These are phyloP conservation scores for Artomyces pyxidatus DNA, from an alignment of 768 basidiomycete species.

Conservation along the genomic window DNA sequence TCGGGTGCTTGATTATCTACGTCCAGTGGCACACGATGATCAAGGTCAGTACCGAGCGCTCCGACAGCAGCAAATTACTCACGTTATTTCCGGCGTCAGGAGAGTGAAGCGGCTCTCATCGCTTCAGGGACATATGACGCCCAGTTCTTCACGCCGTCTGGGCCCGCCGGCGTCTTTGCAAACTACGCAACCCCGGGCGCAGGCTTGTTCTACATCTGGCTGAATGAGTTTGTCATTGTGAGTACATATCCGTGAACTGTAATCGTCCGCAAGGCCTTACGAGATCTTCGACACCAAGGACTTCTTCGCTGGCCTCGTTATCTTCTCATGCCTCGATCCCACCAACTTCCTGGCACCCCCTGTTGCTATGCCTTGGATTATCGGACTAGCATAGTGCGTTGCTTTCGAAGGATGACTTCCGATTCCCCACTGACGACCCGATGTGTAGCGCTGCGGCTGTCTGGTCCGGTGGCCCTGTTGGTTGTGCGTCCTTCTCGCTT, in stretches of 20 bases:
- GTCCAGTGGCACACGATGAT: conserved; percentile 13
- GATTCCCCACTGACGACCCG: background rate
- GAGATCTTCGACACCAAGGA: background rate
- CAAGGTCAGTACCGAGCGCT: conserved; percentile 1
- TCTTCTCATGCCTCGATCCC: conserved; percentile 17
- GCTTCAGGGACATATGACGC: conserved; percentile 21
- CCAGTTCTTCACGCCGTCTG: conserved; percentile 25
- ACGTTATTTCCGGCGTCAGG: conserved; percentile 8
- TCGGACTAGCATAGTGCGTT: conserved; percentile 15
- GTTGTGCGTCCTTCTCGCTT: conserved; percentile 6
- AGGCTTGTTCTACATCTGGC: conserved; percentile 24
- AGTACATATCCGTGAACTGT: conserved; percentile 1
- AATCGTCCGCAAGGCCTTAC: background rate
- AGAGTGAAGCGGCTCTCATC: conserved; percentile 20
- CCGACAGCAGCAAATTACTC: no score
- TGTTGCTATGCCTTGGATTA: conserved; percentile 11
- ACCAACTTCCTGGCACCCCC: conserved; percentile 19
- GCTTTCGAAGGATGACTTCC: background rate
- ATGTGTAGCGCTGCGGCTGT: conserved; percentile 9
- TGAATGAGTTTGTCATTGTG: conserved; percentile 32
- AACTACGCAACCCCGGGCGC: conserved; percentile 25
- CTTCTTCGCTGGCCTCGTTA: conserved; percentile 14
- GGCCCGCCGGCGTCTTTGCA: conserved; percentile 29
- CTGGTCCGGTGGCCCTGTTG: conserved; percentile 16
- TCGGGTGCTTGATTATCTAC: conserved; percentile 20